Evolutionary conservation across 805 yeast species (phyloP), one percentile per base, ranked within the genome.

Genomic region (Suhomyces sp.): DNA sequence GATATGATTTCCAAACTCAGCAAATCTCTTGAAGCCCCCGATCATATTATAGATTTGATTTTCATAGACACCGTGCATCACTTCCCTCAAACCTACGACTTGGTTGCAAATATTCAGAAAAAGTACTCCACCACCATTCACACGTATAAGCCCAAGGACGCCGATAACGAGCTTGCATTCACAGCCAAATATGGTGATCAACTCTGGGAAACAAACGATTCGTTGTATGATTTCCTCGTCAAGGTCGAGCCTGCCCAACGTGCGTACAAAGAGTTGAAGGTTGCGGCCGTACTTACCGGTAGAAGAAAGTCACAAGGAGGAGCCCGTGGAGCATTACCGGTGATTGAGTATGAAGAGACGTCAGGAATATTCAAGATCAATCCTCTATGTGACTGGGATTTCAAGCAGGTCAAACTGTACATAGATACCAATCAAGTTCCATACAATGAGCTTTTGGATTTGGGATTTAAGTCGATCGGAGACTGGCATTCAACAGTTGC

Each of bases 401-500:
- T 91, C 58, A 53, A 65, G 9, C 79, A 81, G 46, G 95, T 90
- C 15, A 72, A 79, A 42, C 44, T 53, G 2, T 91, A 91, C 59
- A 74, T 90, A 40, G 79, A 81, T 39, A 71, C 67, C 23, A 65
- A 88, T 55, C 48, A 76, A 9, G 96, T 90, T 10, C 96, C 97
- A 3, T 87, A 84, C 63, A 91, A 91, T 54, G 88, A 76, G 42
- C 68, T 91, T 21, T 65, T 91, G 23, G 91, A 88, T 58, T 65
- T 79, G 37, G 97, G 97, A 0, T 91, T 90, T 61, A 81, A 88
- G 52, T 86, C 96, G 0, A 76, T 91, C 11, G 98, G 98, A 1
- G 98, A 91, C 59, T 91, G 90, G 76, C 98, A 91, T 59, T 86
- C 95, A 1, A 91, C 98, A 0, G 79, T 64, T 19, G 97, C 98